Conservation (phyloP, 225 moss, liverwort and hornwort species). For the Bryoerythrophyllum caledonicum region DNA sequence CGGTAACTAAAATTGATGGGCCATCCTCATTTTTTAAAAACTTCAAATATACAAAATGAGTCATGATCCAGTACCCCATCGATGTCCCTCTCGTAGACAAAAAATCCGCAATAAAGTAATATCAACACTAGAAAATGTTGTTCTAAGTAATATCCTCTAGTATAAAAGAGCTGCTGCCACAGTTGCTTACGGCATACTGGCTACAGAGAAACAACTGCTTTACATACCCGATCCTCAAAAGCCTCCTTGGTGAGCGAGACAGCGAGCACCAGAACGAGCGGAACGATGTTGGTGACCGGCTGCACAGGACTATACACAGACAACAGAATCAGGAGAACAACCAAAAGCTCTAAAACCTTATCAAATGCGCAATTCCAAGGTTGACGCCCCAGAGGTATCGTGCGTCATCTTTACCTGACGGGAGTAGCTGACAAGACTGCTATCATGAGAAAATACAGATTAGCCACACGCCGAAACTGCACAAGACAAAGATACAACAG, state of each 20-base stretch:
- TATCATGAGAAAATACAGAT: constrained; percentile 90
- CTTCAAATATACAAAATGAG: not conserved
- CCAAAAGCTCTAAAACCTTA: not conserved
- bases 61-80: not conserved
- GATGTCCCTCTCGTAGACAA: not conserved
- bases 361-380: constrained; percentile 4
- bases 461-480: constrained; percentile 97
- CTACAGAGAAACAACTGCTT: constrained; percentile 11
- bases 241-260: constrained; percentile 90
- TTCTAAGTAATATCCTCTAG: not conserved
- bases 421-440: constrained; percentile 91
- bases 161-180: not conserved
- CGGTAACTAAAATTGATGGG: not conserved
- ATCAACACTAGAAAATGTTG: not conserved
- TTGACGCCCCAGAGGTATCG: not conserved
- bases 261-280: constrained; percentile 84
- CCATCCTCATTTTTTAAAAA: not conserved
- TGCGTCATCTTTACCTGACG: constrained; percentile 54
- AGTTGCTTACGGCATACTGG: not conserved
- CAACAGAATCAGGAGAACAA: constrained; percentile 24
- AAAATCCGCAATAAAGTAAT: not conserved
- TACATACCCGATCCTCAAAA: constrained; percentile 87
- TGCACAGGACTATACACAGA: constrained; percentile 76
- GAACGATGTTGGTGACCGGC: constrained; percentile 90
- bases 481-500: constrained; percentile 31